Evolutionary conservation across 2,329 filamentous ascomycete genomes (phyloP).

Genomic region (Cryphonectria radicalis): DNA sequence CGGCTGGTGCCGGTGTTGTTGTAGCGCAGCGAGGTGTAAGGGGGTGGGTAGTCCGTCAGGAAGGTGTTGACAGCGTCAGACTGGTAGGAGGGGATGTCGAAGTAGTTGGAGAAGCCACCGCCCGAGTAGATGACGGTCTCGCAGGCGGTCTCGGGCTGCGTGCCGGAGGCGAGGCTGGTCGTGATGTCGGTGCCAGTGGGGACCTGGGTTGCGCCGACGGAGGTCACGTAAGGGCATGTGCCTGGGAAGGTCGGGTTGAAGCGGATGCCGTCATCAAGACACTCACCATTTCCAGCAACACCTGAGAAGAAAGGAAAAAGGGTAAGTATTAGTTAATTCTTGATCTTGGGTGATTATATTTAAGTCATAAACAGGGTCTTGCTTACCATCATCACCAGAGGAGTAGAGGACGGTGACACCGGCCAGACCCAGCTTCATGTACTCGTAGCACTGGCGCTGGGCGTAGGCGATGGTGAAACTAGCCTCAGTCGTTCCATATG

Average conservation of each 20-base stretch:
- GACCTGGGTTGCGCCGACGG: constrained; percentile 41
- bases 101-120: constrained; percentile 29
- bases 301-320: constrained; percentile 30
- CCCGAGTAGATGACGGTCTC: constrained; percentile 28
- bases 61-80: constrained; percentile 24
- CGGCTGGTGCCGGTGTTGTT: constrained; percentile 27
- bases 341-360: neutral
- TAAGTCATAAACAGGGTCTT: neutral
- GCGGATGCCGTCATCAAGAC: constrained; percentile 40
- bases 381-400: constrained; percentile 39
- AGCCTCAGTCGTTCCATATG: constrained; percentile 50
- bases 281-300: constrained; percentile 40
- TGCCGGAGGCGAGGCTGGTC: constrained; percentile 17
- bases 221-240: constrained; percentile 52
- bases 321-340: no score
- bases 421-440: constrained; percentile 47
- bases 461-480: constrained; percentile 52
- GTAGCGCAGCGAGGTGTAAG: constrained; percentile 22
- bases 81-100: constrained; percentile 26
- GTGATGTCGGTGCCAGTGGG: constrained; percentile 27
- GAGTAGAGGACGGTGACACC: constrained; percentile 43
- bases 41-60: constrained; percentile 25
- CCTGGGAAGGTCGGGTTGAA: constrained; percentile 49
- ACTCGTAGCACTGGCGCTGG: constrained; percentile 42
- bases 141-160: constrained; percentile 27